Evolutionary conservation across 257 asterid species (phyloP), one percentile per base, ranked within the genome.

Genomic region (Coffea eugenioides): DNA sequence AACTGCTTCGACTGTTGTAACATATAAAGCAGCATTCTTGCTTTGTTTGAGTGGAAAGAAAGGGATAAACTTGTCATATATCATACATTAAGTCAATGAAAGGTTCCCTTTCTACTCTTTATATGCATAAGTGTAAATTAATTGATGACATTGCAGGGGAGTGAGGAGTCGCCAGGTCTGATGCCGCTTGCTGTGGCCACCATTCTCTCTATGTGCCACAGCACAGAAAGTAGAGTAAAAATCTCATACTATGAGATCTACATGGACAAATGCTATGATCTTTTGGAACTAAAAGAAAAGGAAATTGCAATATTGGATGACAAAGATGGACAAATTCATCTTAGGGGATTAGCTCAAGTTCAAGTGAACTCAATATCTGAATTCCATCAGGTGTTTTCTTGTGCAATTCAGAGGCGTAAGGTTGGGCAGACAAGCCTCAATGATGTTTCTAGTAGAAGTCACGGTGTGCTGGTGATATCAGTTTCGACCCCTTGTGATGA

Each of bases 361-460:
- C 81, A 84, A 74, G 93, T 95, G 51, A 69, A 79, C 80, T 89
- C 95, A 18, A 78, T 85, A 73, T 82, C 82, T 9, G 81, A 89
- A 72, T 95, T 93, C 73, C 84, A 80, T 46, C 94, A 93, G 84
- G 79, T 85, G 36, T 93, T 93, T 83, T 77, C 88, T 77, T 80
- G 88, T 77, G 98, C 94, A 46, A 77, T 87, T 73, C 92, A 78
- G 86, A 92, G 92, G 81, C 89, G 99, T 73, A 95, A 92, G 88
- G 90, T 92, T 39, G 99, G 97, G 36, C 86, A 77, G 69, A 92
- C 99, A 23, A 85, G 88, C 56, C 86, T 90, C 78, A 95, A 93
- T 79, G 97, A 95, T 74, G 92, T 83, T 18, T 95, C 99, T 16
- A 95, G 99, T 83, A 87, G 99, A 81, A 95, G 99, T 84, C 99